Base-by-base conservation (phyloP, 2,329 filamentous ascomycete species). In the Neocatenulostroma microsporum region DNA sequence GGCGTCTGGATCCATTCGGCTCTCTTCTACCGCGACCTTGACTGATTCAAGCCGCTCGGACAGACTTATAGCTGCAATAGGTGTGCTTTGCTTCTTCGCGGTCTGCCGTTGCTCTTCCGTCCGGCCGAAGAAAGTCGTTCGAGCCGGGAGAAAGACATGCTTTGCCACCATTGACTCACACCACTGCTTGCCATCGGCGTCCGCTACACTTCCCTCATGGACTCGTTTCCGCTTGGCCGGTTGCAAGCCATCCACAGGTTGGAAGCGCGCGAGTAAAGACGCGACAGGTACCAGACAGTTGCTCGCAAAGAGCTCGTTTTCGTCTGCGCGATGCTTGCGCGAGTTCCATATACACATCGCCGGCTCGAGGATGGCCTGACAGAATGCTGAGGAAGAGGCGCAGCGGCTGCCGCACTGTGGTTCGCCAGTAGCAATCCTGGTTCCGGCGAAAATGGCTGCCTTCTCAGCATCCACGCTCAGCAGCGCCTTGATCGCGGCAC, bases 131-230 rank as follows among this genome's bases (percentile, higher is more conserved):
- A 66, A 67, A 4, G 55, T 49, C 15, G 52, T 42, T 41, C 63
- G 53, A 21, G 61, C 54, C 11, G 64, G 64, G 5, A 61, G 32
- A 27, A 70, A 58, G 7, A 67, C 28, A 39, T 70, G 66, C 41
- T 56, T 62, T 4, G 60, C 62, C 18, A 70, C 21, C 24, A 48
- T 13, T n/a, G 46, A 40, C 21, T 55, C 47, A 6, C 54, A 36
- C n/a, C n/a, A n/a, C 23, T n/a, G 33, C 25, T 18, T 24, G n/a
- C 9, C 26, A 9, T 29, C n/a, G n/a, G n/a, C n/a, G n/a, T n/a
- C n/a, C n/a, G n/a, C n/a, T n/a, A n/a, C n/a, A n/a, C n/a, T n/a
- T n/a, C n/a, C n/a, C n/a, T n/a, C n/a, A n/a, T n/a, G n/a, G n/a
- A n/a, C n/a, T 14, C 48, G 42, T 32, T 49, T 53, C 17, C 52